A percentile compares a stretch with the other conserved stretches of the same genome.
Evolutionary conservation across 257 asterid genomes (phyloP).

Genomic region (Coffea eugenioides): DNA sequence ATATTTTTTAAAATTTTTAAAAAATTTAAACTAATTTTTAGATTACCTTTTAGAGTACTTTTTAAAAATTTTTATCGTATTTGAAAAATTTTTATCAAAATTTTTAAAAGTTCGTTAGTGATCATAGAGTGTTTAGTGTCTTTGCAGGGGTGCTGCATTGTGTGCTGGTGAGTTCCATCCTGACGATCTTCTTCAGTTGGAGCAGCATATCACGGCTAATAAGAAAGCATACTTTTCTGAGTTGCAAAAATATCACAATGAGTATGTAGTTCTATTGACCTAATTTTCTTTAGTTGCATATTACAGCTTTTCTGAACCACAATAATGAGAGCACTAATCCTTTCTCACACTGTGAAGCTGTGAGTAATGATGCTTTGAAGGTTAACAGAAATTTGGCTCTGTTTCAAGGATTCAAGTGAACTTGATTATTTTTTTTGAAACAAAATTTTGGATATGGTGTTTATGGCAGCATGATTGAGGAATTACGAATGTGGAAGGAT

Average conservation of each 20-base stretch:
- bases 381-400: background rate
- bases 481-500: constrained; percentile 42
- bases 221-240: constrained; percentile 62
- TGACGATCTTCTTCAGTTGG: constrained; percentile 55
- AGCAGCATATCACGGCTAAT: constrained; percentile 51
- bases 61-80: too few relatives aligned
- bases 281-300: constrained; percentile 2
- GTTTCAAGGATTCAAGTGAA: background rate
- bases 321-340: background rate
- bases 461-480: constrained; percentile 49
- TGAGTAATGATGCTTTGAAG: background rate
- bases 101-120: background rate
- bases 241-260: constrained; percentile 64
- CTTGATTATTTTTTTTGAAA: background rate
- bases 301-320: background rate
- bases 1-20: too few relatives aligned
- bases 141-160: constrained; percentile 75
- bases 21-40: too few relatives aligned
- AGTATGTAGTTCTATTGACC: constrained; percentile 41
- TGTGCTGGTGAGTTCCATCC: constrained; percentile 86
- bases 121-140: constrained; percentile 12
- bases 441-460: constrained; percentile 7
- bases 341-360: background rate
- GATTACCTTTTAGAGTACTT: too few relatives aligned
- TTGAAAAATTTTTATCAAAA: too few relatives aligned